Evolutionary conservation across 208 protist genomes (phyloP).

Genomic region (Leishmania arabica): DNA sequence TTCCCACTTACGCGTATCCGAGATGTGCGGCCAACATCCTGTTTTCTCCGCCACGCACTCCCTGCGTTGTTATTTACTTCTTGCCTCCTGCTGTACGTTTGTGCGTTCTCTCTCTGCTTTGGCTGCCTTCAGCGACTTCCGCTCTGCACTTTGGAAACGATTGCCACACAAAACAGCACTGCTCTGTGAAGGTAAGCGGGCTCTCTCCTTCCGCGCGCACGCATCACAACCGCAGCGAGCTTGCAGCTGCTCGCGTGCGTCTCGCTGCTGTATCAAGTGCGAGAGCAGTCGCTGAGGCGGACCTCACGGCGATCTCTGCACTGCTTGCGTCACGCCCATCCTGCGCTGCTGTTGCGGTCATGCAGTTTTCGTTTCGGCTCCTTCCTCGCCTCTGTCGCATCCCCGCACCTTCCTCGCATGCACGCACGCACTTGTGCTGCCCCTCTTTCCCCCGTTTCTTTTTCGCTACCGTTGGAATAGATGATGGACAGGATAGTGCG

Average conservation of each 20-base stretch:
- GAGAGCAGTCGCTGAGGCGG: neutral
- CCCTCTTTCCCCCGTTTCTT: neutral
- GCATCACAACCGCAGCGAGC: neutral
- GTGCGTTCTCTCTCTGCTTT: neutral
- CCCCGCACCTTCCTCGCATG: neutral
- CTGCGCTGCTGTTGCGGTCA: neutral
- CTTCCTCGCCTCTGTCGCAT: neutral
- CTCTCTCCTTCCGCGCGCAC: neutral
- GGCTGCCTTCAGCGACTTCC: neutral
- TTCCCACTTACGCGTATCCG: neutral
- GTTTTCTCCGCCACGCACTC: neutral
- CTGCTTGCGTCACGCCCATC: neutral
- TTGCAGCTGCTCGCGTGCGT: neutral
- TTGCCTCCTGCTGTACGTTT: neutral
- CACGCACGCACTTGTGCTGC: neutral
- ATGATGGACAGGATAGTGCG: neutral
- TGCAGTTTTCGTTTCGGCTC: neutral
- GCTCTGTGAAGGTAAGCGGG: no score
- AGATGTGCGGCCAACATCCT: neutral
- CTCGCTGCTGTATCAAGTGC: neutral
- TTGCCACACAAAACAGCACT: neutral
- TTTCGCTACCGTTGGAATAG: neutral
- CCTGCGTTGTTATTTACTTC: neutral
- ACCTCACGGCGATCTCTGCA: neutral
- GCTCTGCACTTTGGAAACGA: neutral